Percentiles rank a stretch among this genome's conserved stretches.
phyloP scores from a whole-genome alignment of 2,329 filamentous ascomycete genomes.

The Alternaria conjuncta region DNA sequence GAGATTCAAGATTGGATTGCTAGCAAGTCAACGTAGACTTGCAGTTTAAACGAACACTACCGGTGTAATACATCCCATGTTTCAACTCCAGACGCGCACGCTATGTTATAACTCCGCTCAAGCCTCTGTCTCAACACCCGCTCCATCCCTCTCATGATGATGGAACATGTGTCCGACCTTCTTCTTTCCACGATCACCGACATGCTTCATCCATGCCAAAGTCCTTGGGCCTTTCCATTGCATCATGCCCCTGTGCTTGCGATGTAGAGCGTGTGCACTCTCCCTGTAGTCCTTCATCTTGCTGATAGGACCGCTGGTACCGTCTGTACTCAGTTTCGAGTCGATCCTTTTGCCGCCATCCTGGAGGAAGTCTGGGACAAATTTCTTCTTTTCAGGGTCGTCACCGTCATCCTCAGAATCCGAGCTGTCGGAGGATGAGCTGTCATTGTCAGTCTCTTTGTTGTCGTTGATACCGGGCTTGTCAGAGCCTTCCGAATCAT shows the following conservation, averaged over 20 bases:
- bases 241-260: constrained; percentile 73
- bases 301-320: constrained; percentile 57
- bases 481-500: constrained; percentile 34
- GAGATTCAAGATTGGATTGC: constrained; percentile 16
- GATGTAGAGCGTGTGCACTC: constrained; percentile 36
- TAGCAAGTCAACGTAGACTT: not conserved
- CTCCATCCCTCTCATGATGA: constrained; percentile 60
- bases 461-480: constrained; percentile 16
- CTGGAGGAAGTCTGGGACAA: constrained; percentile 32
- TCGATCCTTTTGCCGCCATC: constrained; percentile 27
- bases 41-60: not conserved
- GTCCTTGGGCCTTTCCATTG: constrained; percentile 70
- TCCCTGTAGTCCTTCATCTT: constrained; percentile 62
- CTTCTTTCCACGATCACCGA: constrained; percentile 59
- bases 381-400: constrained; percentile 24
- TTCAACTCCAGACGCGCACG: constrained; percentile 9
- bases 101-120: constrained; percentile 39
- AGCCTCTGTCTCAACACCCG: constrained; percentile 72
- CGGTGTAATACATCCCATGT: not conserved
- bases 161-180: constrained; percentile 59
- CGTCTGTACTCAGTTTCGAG: constrained; percentile 36
- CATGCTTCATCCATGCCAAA: constrained; percentile 65
- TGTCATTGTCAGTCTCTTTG: constrained; percentile 45
- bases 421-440: constrained; percentile 23
- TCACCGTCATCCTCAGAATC: constrained; percentile 30